Base-by-base conservation (phyloP, 2,329 filamentous ascomycete genomes). In the Kalmusia sp. region DNA sequence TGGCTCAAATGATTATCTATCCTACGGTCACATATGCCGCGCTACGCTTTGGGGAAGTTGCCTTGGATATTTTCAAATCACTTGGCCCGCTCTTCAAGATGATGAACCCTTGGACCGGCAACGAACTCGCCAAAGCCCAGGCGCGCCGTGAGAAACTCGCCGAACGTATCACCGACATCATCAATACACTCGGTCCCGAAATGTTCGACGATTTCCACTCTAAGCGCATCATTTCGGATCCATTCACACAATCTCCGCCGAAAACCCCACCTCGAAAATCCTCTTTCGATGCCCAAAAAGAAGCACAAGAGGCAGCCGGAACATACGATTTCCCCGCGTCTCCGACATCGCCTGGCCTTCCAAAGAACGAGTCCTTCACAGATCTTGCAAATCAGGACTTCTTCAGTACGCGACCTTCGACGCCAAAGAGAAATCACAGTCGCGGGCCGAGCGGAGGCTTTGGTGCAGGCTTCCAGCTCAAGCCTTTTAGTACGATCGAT, bases 41-140 rank as follows among this genome's bases (percentile, higher is more conserved):
- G 6, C 86, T 99, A 47, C 89, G 95, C 9, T 96, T 98, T 62
- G 95, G 95, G 40, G 95, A 99, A 77, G 89, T 96, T n/a, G 95
- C 93, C 47, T 97, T 99, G 92, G 95, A 99, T 70, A 97, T 99
- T 51, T 80, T 95, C 78, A 99, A 98, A 77, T 98, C 93, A 0
- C 83, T 99, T 14, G 86, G 92, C 8, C 95, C 95, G 5, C 84
- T 99, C 8, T 80, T 96, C 39, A 82, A 97, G 28, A 95, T 91
- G 60, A 83, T 98, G 67, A 89, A 90, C 65, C 95, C 95, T 1
- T 87, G 87, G 4, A 93, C 91, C 1, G 89, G 87, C 72, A 96
- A 93, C 77, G 91, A 89, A 52, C 85, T 99, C 43, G 85, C 91
- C 58, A 89, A 88, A 64, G 84, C 99, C 45, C 87, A 92, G 52